Evolutionary conservation across 2,329 filamentous ascomycete genomes (phyloP).

Genomic region (Trichoderma hamatum): DNA sequence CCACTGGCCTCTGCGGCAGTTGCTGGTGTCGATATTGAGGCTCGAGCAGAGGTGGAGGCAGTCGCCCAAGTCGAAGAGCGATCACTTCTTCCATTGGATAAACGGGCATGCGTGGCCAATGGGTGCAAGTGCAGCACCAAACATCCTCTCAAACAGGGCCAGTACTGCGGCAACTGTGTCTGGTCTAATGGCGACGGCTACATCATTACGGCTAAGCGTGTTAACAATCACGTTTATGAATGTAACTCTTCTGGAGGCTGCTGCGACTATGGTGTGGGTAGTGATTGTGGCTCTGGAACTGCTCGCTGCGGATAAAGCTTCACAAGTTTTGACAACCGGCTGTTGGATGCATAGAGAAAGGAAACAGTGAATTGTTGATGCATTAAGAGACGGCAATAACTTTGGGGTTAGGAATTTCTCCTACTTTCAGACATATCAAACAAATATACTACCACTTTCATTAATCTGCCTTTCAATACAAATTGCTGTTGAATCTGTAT

Average conservation of each 20-base stretch:
- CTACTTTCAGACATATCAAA: not conserved
- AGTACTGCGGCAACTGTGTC: slow-evolving; percentile 15
- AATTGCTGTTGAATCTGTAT: too few relatives aligned
- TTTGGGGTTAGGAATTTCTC: not conserved
- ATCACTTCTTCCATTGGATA: slow-evolving; percentile 1
- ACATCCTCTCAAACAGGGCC: slow-evolving; percentile 12
- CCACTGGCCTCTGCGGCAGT: slow-evolving; percentile 9
- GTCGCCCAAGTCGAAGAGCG: slow-evolving; percentile 9
- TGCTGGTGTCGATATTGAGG: slow-evolving; percentile 10
- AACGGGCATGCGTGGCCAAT: not conserved
- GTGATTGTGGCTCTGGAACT: slow-evolving; percentile 19
- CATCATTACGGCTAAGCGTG: slow-evolving; percentile 15
- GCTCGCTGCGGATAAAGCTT: slow-evolving; percentile 11
- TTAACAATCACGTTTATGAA: slow-evolving; percentile 17
- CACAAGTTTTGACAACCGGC: not conserved
- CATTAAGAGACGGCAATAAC: not conserved
- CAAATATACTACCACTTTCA: not conserved
- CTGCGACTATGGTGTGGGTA: slow-evolving; percentile 5
- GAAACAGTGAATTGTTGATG: not conserved
- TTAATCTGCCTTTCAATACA: too few relatives aligned
- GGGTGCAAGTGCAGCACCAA: slow-evolving; percentile 15
- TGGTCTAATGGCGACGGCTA: slow-evolving; percentile 16
- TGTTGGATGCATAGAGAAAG: not conserved
- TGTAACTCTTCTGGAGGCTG: slow-evolving; percentile 1
- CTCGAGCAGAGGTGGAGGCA: slow-evolving; percentile 7